A percentile compares a stretch with the other conserved stretches of the same genome.
Conservation (phyloP, 106 monocot species). For the Dendrobium nobile region DNA sequence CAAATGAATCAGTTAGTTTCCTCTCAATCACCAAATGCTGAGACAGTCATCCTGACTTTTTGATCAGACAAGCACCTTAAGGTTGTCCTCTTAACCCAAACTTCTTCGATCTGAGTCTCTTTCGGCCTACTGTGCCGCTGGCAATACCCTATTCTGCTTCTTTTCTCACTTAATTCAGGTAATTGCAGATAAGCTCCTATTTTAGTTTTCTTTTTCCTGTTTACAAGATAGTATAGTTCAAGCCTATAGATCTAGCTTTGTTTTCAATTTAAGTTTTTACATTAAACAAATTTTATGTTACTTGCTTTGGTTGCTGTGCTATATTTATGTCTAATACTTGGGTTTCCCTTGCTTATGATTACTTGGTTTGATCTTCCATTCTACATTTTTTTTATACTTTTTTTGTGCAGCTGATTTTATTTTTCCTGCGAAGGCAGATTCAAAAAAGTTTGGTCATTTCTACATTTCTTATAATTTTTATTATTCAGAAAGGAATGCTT, state of each 20-base stretch:
- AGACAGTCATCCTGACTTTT: too few species aligned
- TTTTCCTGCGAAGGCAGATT: background rate
- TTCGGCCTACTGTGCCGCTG: too few species aligned
- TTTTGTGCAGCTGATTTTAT: background rate
- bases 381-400: background rate
- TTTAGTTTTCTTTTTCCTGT: background rate
- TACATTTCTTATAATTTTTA: conserved; percentile 7
- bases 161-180: background rate
- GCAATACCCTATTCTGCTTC: too few species aligned
- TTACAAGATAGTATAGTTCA: background rate
- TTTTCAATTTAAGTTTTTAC: background rate
- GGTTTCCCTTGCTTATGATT: background rate
- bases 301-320: background rate
- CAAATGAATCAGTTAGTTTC: too few species aligned
- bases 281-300: background rate
- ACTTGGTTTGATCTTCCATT: background rate
- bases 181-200: background rate
- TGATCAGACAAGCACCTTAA: too few species aligned
- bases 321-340: background rate
- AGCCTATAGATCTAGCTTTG: background rate
- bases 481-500: conserved; percentile 82
- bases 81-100: too few species aligned
- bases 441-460: background rate
- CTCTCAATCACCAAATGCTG: too few species aligned
- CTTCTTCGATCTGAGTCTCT: too few species aligned